Conservation (phyloP, 2,329 filamentous ascomycete species). For the Trichoderma endophyticum region DNA sequence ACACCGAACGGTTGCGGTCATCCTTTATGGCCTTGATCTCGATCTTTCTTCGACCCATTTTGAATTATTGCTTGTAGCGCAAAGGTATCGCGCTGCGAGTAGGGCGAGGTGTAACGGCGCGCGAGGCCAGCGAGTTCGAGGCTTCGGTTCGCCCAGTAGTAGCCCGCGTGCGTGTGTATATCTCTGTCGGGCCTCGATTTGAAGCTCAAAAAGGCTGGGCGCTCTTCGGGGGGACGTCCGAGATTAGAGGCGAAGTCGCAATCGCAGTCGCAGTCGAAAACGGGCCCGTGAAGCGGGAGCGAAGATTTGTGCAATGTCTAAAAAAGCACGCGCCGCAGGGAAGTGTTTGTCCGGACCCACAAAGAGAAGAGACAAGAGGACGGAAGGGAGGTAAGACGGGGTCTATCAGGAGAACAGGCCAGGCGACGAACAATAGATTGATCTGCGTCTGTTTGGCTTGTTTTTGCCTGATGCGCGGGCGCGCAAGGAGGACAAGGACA, state of each 20-base stretch:
- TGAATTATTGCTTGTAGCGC: slow-evolving; percentile 22
- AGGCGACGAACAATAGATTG: neutral
- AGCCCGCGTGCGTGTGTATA: neutral
- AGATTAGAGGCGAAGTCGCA: neutral
- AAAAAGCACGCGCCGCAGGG: slow-evolving; percentile 15
- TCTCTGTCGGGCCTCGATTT: neutral
- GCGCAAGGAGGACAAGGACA: neutral
- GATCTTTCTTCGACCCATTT: slow-evolving; percentile 97
- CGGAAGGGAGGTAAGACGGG: slow-evolving; percentile 4
- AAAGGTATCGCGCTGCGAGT: slow-evolving; percentile 18
- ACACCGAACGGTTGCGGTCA: slow-evolving; percentile 97
- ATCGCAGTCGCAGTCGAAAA: neutral
- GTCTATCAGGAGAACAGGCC: neutral
- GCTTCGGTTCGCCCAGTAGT: neutral
- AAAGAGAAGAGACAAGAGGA: slow-evolving; percentile 4
- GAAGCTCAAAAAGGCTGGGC: neutral
- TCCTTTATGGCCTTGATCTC: slow-evolving; percentile 99
- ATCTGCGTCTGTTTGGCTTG: neutral
- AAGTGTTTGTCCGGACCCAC: slow-evolving; percentile 20
- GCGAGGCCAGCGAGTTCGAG: neutral
- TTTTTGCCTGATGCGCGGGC: neutral
- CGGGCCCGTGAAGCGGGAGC: slow-evolving; percentile 6
- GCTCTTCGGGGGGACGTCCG: neutral
- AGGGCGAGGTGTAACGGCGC: slow-evolving; percentile 20
- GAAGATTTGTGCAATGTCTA: slow-evolving; percentile 6